These are phyloP conservation scores for Aspergillus fumigatiaffinis DNA, from an alignment of 2,329 filamentous ascomycete genomes.

Conservation along the genomic window DNA sequence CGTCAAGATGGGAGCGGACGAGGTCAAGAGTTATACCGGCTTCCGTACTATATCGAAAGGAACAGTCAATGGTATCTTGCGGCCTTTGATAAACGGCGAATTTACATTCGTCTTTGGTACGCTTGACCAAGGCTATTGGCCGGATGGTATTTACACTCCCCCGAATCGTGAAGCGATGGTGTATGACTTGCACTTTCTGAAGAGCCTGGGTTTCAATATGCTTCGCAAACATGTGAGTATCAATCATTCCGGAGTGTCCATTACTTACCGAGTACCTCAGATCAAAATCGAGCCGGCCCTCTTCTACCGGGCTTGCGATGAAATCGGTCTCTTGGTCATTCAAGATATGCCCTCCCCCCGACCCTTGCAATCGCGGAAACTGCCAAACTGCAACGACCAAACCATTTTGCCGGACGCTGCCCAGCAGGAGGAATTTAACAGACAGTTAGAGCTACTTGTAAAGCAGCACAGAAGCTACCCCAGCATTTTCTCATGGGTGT, in stretches of 20 bases:
- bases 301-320: slow-evolving; percentile 65
- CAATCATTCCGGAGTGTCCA: neutral
- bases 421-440: slow-evolving; percentile 62
- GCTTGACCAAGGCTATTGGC: slow-evolving; percentile 69
- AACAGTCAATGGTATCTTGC: slow-evolving; percentile 54
- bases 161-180: slow-evolving; percentile 65
- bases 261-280: slow-evolving; percentile 22
- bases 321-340: slow-evolving; percentile 62
- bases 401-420: slow-evolving; percentile 35
- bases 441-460: slow-evolving; percentile 60
- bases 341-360: slow-evolving; percentile 68
- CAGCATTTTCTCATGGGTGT: slow-evolving; percentile 61
- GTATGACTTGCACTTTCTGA: slow-evolving; percentile 61
- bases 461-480: slow-evolving; percentile 62
- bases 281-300: slow-evolving; percentile 66
- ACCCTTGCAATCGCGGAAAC: slow-evolving; percentile 32
- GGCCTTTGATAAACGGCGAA: slow-evolving; percentile 64
- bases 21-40: slow-evolving; percentile 62
- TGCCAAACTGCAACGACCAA: slow-evolving; percentile 10
- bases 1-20: slow-evolving; percentile 51
- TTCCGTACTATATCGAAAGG: slow-evolving; percentile 62
- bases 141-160: slow-evolving; percentile 63
- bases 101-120: slow-evolving; percentile 66
- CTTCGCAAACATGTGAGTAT: slow-evolving; percentile 62
- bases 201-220: slow-evolving; percentile 66